A percentile compares a stretch with the other conserved stretches of the same genome.
phyloP scores from a whole-genome alignment of 2,329 filamentous ascomycete genomes.

The Aureobasidium pullulans region DNA sequence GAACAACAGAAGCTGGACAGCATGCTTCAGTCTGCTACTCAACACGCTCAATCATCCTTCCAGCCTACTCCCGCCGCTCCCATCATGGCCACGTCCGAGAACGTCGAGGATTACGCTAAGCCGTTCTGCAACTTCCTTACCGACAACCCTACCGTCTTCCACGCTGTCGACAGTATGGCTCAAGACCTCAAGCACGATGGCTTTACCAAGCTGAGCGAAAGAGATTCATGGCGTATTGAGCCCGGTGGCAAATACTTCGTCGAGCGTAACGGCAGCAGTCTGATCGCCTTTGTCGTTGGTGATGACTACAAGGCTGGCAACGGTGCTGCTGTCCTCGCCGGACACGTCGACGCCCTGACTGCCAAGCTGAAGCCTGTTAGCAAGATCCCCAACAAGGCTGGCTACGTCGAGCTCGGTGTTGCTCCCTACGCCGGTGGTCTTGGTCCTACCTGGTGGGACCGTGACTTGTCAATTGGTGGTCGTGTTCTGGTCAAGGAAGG shows the following conservation, averaged over 20 bases:
- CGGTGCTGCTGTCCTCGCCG: slow-evolving; percentile 79
- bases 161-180: slow-evolving; percentile 74
- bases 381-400: slow-evolving; percentile 72
- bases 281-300: slow-evolving; percentile 81
- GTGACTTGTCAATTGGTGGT: slow-evolving; percentile 85
- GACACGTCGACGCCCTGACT: slow-evolving; percentile 88
- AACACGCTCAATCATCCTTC: slow-evolving; percentile 8
- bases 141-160: slow-evolving; percentile 87
- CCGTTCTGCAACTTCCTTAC: slow-evolving; percentile 84
- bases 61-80: background rate
- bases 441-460: slow-evolving; percentile 93
- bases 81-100: slow-evolving; percentile 5
- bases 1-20: slow-evolving; percentile 14
- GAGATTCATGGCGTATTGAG: slow-evolving; percentile 74
- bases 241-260: slow-evolving; percentile 83
- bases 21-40: slow-evolving; percentile 11
- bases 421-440: slow-evolving; percentile 86
- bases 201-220: slow-evolving; percentile 71
- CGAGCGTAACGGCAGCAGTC: slow-evolving; percentile 74
- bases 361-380: slow-evolving; percentile 87
- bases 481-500: slow-evolving; percentile 76
- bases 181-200: slow-evolving; percentile 63
- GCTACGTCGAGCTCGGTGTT: slow-evolving; percentile 82
- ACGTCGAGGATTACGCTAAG: slow-evolving; percentile 53
- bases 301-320: slow-evolving; percentile 75